A percentile compares a stretch with the other conserved stretches of the same genome.
Conservation (phyloP, 2,329 filamentous ascomycete species). For the Hymenoscyphus linearis region DNA sequence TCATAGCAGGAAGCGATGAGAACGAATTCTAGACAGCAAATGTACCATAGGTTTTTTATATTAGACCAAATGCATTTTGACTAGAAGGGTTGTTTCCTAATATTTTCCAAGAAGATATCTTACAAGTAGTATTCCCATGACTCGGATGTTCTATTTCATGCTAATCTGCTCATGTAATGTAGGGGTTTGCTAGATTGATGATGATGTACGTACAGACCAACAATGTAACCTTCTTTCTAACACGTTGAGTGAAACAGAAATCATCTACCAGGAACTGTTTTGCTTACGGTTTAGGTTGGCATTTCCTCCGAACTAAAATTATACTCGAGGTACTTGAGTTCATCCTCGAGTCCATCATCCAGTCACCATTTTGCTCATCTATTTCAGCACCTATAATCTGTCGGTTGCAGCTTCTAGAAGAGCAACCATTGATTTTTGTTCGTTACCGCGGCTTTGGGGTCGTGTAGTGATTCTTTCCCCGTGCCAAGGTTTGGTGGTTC, state of each 20-base stretch:
- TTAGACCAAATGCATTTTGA: slow-evolving; percentile 20
- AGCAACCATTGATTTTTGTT: not conserved
- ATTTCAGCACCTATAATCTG: not conserved
- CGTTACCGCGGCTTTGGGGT: not conserved
- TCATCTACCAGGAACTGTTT: too few species aligned
- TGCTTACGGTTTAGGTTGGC: too few species aligned
- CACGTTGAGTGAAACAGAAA: too few species aligned
- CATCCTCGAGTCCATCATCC: not conserved
- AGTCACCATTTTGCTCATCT: not conserved
- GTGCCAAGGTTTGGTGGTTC: not conserved
- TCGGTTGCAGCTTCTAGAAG: not conserved
- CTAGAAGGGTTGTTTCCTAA: slow-evolving; percentile 10
- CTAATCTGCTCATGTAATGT: not conserved
- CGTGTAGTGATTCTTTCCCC: not conserved
- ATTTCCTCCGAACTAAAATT: too few species aligned
- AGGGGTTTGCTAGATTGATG: not conserved
- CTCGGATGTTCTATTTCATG: not conserved
- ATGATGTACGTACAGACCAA: not conserved
- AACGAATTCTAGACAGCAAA: slow-evolving; percentile 66
- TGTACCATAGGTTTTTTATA: slow-evolving; percentile 26
- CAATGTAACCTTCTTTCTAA: too few species aligned
- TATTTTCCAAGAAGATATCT: not conserved
- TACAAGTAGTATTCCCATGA: not conserved
- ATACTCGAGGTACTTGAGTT: not conserved
- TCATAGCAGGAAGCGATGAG: slow-evolving; percentile 81